phyloP scores from a whole-genome alignment of 371 early-diverging fungal species.

The Actinomortierella ambigua region DNA sequence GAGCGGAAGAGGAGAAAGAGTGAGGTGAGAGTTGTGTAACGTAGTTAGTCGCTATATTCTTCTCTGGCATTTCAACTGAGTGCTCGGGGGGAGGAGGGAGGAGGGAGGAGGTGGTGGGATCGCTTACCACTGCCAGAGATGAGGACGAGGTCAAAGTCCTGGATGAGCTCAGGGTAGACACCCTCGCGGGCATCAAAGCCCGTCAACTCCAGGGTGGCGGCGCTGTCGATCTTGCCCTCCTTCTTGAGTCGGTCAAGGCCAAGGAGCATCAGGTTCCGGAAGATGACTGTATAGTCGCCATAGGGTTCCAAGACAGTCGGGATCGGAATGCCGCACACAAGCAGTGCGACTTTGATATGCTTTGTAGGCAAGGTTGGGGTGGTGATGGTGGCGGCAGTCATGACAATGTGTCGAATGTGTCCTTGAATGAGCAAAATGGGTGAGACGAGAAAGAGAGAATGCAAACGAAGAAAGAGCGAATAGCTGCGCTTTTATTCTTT shows the following conservation, averaged over 20 bases:
- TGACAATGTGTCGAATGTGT: too few relatives aligned
- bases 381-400: too few relatives aligned
- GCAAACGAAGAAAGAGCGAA: too few relatives aligned
- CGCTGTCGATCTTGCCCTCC: slow-evolving; percentile 14
- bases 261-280: slow-evolving; percentile 39
- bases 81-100: too few relatives aligned
- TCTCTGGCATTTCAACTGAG: too few relatives aligned
- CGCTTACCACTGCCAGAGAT: slow-evolving; percentile 40
- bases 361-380: too few relatives aligned
- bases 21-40: neutral
- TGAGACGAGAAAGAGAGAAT: too few relatives aligned
- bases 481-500: too few relatives aligned
- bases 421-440: too few relatives aligned
- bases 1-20: neutral
- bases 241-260: slow-evolving; percentile 39
- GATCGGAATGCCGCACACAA: slow-evolving; percentile 63
- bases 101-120: too few relatives aligned
- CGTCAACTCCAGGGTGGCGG: slow-evolving; percentile 16
- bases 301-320: slow-evolving; percentile 51
- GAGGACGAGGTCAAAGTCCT: slow-evolving; percentile 29
- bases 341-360: slow-evolving; percentile 47
- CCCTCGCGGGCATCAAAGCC: slow-evolving; percentile 44
- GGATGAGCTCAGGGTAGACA: slow-evolving; percentile 17
- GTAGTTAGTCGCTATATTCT: neutral
- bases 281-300: slow-evolving; percentile 60